Evolutionary conservation across 2,329 filamentous ascomycete species (phyloP).

Genomic region (Epichloe coenophiala): DNA sequence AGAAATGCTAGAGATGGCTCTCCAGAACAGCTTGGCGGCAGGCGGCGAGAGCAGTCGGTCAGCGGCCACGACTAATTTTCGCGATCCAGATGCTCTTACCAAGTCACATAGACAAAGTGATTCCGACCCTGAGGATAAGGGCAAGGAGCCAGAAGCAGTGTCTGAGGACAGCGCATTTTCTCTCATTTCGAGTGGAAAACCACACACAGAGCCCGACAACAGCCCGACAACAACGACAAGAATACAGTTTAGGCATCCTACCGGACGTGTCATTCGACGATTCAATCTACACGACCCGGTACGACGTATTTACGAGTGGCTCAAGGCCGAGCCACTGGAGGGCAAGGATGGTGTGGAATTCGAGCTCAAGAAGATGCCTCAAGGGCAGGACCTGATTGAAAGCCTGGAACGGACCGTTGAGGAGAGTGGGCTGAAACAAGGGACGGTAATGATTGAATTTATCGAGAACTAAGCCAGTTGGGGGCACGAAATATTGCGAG

Average conservation of each 20-base stretch:
- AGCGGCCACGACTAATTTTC: constrained; percentile 37
- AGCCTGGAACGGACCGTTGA: constrained; percentile 60
- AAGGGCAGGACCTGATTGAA: constrained; percentile 70
- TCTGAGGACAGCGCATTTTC: constrained; percentile 43
- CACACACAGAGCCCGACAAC: constrained; percentile 65
- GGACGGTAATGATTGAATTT: constrained; percentile 91
- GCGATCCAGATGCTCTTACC: constrained; percentile 82
- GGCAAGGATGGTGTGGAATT: constrained; percentile 69
- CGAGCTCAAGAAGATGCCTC: constrained; percentile 70
- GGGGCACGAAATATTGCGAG: background rate
- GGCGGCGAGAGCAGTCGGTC: constrained; percentile 19
- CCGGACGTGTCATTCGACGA: constrained; percentile 73
- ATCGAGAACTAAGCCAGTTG: constrained; percentile 36
- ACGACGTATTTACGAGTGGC: constrained; percentile 82
- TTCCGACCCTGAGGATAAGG: constrained; percentile 22
- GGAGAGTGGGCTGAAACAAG: constrained; percentile 78
- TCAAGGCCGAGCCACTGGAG: constrained; percentile 76
- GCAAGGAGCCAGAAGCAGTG: constrained; percentile 29
- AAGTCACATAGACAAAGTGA: constrained; percentile 34
- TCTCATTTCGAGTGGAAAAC: constrained; percentile 55
- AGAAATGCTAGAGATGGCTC: constrained; percentile 88
- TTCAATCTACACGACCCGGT: constrained; percentile 69
- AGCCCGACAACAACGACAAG: constrained; percentile 63
- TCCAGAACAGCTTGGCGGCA: constrained; percentile 72
- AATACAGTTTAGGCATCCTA: constrained; percentile 83